Percentiles rank a stretch among this genome's conserved stretches.
phyloP scores from a whole-genome alignment of 768 basidiomycete genomes.

The Russula lepida region DNA sequence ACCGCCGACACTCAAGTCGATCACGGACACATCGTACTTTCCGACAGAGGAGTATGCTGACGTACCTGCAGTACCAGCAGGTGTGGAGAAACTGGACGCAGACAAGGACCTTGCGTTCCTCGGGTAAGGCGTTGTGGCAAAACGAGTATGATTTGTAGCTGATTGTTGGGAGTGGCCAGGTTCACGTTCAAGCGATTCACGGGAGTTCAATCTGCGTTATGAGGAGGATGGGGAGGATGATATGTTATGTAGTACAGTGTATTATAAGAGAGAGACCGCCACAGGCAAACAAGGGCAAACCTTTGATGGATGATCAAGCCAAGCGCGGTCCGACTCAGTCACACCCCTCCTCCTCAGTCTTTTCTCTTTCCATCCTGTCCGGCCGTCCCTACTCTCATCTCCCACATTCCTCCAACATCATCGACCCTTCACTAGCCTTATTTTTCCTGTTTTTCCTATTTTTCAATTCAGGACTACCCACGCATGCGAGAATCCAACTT shows the following conservation, averaged over 20 bases:
- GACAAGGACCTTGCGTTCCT: conserved; percentile 54
- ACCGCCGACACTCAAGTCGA: conserved; percentile 83
- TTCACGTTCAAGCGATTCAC: conserved; percentile 77
- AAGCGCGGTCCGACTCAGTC: conserved; percentile 7
- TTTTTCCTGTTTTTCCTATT: conserved; percentile 3
- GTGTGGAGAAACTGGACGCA: conserved; percentile 35
- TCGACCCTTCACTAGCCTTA: neutral
- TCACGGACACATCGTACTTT: conserved; percentile 96
- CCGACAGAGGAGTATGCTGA: conserved; percentile 91
- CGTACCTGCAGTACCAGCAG: conserved; percentile 42
- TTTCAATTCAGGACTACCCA: neutral
- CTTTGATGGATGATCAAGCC: conserved; percentile 22
- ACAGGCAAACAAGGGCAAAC: conserved; percentile 17
- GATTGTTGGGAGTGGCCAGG: conserved; percentile 28
- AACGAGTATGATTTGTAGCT: no score
- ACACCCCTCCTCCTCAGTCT: neutral
- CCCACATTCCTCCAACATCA: neutral
- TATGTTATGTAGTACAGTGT: neutral
- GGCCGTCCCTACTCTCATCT: neutral
- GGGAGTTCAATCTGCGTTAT: conserved; percentile 20
- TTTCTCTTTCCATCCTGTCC: neutral
- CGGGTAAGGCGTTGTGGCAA: conserved; percentile 34
- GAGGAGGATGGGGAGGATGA: neutral
- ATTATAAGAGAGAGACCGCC: neutral
- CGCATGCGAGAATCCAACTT: conserved; percentile 92